These are phyloP conservation scores for Blastobotrys parvus DNA, from an alignment of 805 yeast genomes.

Conservation along the genomic window DNA sequence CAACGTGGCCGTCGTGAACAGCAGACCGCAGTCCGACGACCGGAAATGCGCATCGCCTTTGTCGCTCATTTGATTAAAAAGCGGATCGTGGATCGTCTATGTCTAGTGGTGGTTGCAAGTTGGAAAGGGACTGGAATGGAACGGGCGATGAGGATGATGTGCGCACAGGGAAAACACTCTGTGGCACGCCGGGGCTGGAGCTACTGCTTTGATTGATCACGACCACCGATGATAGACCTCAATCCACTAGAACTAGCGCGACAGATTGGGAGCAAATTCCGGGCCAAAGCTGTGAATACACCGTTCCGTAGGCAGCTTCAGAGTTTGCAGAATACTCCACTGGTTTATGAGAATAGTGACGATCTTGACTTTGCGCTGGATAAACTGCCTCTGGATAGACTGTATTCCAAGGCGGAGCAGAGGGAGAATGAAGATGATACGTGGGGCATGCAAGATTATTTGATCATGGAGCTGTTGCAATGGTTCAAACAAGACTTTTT, in stretches of 20 bases:
- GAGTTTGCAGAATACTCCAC: slow-evolving; percentile 17
- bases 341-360: slow-evolving; percentile 35
- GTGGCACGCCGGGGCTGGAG: too few species aligned
- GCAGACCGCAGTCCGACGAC: not conserved
- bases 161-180: too few species aligned
- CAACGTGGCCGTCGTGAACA: slow-evolving; percentile 3
- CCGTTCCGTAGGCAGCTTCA: slow-evolving; percentile 2
- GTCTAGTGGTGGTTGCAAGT: too few species aligned
- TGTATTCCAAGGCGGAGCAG: slow-evolving; percentile 54
- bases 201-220: too few species aligned
- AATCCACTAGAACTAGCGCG: slow-evolving; percentile 3
- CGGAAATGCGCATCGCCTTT: not conserved
- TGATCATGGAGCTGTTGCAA: slow-evolving; percentile 47
- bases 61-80: too few species aligned
- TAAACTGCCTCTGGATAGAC: slow-evolving; percentile 47
- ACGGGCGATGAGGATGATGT: too few species aligned
- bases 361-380: slow-evolving; percentile 54
- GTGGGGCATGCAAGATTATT: slow-evolving; percentile 44
- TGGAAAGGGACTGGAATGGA: too few species aligned
- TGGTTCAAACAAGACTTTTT: slow-evolving; percentile 80
- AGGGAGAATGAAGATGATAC: slow-evolving; percentile 26
- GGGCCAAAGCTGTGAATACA: not conserved
- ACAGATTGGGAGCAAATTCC: slow-evolving; percentile 6
- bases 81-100: too few species aligned
- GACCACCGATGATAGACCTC: not conserved